Evolutionary conservation across 495 filamentous ascomycete species (phyloP).

Genomic region (Neurospora sp.): DNA sequence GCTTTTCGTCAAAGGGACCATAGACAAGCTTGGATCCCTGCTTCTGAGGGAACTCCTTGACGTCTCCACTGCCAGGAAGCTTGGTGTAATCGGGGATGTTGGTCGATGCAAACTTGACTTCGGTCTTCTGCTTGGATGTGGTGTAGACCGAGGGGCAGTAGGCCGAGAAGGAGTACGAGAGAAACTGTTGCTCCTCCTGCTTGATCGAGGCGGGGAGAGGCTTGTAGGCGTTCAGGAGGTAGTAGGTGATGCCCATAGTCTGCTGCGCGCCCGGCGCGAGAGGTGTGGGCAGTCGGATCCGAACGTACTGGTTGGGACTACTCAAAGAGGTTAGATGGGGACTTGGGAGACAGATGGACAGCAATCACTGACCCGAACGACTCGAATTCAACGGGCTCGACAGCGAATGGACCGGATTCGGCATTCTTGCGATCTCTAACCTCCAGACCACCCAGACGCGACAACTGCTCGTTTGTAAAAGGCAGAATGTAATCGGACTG

Average conservation of each 20-base stretch:
- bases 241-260: constrained; percentile 80
- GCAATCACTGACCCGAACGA: constrained; percentile 41
- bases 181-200: constrained; percentile 76
- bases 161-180: constrained; percentile 74
- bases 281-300: constrained; percentile 63
- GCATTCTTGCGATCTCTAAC: constrained; percentile 81
- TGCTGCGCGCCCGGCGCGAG: constrained; percentile 66
- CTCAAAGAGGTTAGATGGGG: constrained; percentile 3
- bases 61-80: constrained; percentile 52
- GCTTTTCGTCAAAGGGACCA: constrained; percentile 73
- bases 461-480: constrained; percentile 64
- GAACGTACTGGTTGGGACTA: constrained; percentile 76
- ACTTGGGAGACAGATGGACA: not conserved
- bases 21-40: constrained; percentile 82
- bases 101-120: constrained; percentile 73
- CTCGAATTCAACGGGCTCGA: constrained; percentile 56
- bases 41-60: constrained; percentile 60
- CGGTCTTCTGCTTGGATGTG: constrained; percentile 90
- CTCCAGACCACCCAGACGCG: constrained; percentile 74
- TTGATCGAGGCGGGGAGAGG: constrained; percentile 73
- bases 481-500: constrained; percentile 86
- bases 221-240: constrained; percentile 58
- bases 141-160: constrained; percentile 72
- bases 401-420: constrained; percentile 53
- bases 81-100: constrained; percentile 79